phyloP scores from a whole-genome alignment of 2,329 filamentous ascomycete genomes.

The Xylariaceae sp. region DNA sequence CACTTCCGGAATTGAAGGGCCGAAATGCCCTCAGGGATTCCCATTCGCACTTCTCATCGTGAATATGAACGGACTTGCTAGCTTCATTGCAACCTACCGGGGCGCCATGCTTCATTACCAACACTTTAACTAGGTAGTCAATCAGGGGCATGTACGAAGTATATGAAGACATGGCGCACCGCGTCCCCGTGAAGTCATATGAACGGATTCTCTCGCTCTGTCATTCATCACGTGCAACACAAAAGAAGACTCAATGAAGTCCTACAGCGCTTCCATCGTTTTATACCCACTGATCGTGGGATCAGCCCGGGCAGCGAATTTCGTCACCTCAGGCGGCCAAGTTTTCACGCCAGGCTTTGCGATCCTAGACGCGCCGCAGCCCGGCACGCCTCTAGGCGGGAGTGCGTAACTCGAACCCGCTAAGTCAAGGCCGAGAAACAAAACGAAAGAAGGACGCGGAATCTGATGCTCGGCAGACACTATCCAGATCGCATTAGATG shows the following conservation, averaged over 20 bases:
- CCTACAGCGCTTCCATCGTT: constrained; percentile 15
- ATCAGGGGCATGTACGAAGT: too few species aligned
- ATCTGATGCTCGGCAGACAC: constrained; percentile 38
- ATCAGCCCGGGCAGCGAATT: constrained; percentile 39
- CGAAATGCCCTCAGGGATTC: constrained; percentile 8
- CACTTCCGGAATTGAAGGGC: constrained; percentile 15
- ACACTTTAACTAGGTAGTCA: too few species aligned
- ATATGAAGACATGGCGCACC: constrained; percentile 5
- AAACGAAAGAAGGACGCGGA: constrained; percentile 2
- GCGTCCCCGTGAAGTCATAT: neutral
- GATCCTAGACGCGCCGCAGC: constrained; percentile 62
- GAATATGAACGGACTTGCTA: constrained; percentile 11
- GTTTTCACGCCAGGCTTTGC: constrained; percentile 66
- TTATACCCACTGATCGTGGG: constrained; percentile 31
- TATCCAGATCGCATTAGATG: constrained; percentile 63
- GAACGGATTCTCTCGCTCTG: neutral
- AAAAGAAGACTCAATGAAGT: constrained; percentile 22
- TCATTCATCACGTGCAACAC: constrained; percentile 6
- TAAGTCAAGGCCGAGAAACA: constrained; percentile 4
- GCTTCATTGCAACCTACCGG: too few species aligned
- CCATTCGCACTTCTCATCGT: neutral
- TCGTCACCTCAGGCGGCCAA: constrained; percentile 60
- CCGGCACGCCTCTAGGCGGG: constrained; percentile 60
- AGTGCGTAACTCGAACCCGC: constrained; percentile 40
- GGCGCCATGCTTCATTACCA: too few species aligned